Conservation (phyloP, 768 basidiomycete genomes). For the Mycena crocata region DNA sequence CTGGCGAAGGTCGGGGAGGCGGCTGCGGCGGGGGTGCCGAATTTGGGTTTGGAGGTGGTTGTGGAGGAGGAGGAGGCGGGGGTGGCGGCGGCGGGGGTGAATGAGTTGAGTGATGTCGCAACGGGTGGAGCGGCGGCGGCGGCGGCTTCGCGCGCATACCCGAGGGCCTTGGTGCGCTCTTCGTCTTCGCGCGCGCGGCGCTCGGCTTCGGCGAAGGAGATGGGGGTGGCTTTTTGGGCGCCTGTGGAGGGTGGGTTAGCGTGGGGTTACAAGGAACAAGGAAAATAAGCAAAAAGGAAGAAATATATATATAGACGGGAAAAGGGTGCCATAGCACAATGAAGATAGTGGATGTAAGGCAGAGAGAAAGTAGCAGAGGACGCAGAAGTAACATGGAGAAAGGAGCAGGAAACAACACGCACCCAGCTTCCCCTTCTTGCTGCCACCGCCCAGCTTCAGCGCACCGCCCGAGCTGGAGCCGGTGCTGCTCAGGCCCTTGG, state of each 20-base stretch:
- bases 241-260: constrained; percentile 86
- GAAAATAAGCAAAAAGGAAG: constrained; percentile 32
- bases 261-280: constrained; percentile 52
- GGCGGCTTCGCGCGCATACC: constrained; percentile 83
- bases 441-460: constrained; percentile 32
- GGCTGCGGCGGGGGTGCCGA: constrained; percentile 8
- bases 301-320: constrained; percentile 34
- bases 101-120: constrained; percentile 22
- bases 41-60: too few relatives aligned
- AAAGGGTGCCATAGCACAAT: not conserved
- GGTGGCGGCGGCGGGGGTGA: constrained; percentile 36
- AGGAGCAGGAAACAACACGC: not conserved
- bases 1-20: constrained; percentile 26
- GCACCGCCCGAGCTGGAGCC: constrained; percentile 16
- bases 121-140: constrained; percentile 38
- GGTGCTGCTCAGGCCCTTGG: constrained; percentile 25
- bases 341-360: not conserved
- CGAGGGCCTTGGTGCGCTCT: constrained; percentile 90
- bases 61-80: constrained; percentile 38
- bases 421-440: constrained; percentile 37
- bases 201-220: constrained; percentile 97
- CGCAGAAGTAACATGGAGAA: not conserved
- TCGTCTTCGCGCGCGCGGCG: constrained; percentile 91
- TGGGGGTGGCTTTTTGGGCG: constrained; percentile 86
- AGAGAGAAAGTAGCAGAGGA: not conserved